phyloP scores from a whole-genome alignment of 306 rosid species.

The Nissolia schottii region DNA sequence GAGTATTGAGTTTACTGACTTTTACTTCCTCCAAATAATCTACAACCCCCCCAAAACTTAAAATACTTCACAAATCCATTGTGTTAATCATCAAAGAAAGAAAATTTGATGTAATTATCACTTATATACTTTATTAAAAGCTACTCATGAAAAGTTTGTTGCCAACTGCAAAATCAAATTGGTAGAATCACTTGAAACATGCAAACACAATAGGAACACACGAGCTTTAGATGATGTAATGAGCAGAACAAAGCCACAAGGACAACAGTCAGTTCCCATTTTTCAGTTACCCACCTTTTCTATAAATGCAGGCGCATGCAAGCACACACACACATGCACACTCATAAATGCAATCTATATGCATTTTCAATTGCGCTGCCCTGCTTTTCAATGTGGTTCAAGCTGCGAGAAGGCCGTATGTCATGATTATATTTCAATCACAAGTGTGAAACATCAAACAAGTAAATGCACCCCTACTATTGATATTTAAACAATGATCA shows the following conservation, averaged over 20 bases:
- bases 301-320: background rate
- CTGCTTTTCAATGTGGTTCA: background rate
- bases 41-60: background rate
- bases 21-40: background rate
- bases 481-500: background rate
- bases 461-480: background rate
- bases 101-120: slow-evolving; percentile 1
- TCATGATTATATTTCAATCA: background rate
- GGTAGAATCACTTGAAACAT: background rate
- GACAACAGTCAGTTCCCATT: too few species aligned
- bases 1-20: background rate
- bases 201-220: background rate
- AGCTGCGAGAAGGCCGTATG: background rate
- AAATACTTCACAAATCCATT: background rate
- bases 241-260: background rate
- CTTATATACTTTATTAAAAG: slow-evolving; percentile 12
- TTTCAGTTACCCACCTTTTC: background rate
- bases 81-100: background rate
- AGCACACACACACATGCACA: background rate
- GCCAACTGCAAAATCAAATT: slow-evolving; percentile 18
- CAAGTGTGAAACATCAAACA: background rate
- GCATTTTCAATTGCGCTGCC: background rate
- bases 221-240: background rate
- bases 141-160: background rate
- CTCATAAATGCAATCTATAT: background rate